Conservation (phyloP, 2,329 filamentous ascomycete species). For the Diaporthe sp. region DNA sequence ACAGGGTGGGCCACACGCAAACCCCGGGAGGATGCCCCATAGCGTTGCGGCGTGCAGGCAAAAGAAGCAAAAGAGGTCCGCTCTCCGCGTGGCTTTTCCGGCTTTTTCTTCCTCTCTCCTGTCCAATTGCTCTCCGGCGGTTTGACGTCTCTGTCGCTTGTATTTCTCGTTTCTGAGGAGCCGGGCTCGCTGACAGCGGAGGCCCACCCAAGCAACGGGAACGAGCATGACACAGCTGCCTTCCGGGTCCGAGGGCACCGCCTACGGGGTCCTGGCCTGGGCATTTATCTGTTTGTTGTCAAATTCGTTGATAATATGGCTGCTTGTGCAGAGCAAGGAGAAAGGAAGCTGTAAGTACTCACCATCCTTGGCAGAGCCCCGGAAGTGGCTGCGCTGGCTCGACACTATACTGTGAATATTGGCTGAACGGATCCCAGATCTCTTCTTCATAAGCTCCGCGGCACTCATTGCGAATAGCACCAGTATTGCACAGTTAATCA, state of each 20-base stretch:
- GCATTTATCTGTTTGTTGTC: constrained; percentile 13
- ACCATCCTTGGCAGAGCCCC: neutral
- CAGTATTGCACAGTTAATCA: constrained; percentile 35
- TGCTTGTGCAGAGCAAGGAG: constrained; percentile 39
- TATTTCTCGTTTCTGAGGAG: constrained; percentile 4
- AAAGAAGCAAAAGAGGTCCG: constrained; percentile 24
- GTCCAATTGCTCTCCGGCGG: neutral
- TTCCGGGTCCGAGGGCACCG: constrained; percentile 33
- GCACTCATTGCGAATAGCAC: constrained; percentile 34
- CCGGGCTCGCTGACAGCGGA: constrained; percentile 1
- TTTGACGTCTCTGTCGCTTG: neutral
- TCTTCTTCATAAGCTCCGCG: constrained; percentile 30
- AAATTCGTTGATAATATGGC: constrained; percentile 38
- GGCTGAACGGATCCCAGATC: constrained; percentile 22
- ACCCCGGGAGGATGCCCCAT: neutral
- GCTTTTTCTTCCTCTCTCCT: neutral
- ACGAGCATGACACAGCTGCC: constrained; percentile 38
- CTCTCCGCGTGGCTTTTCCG: constrained; percentile 18
- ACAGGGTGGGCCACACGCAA: neutral
- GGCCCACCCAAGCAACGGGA: constrained; percentile 4
- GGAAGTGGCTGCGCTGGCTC: neutral
- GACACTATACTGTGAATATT: neutral
- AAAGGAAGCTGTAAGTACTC: constrained; percentile 39
- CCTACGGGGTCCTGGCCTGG: constrained; percentile 33
- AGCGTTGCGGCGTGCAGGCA: constrained; percentile 9